Evolutionary conservation across 768 basidiomycete genomes (phyloP).

Genomic region (Myochromella boudieri): DNA sequence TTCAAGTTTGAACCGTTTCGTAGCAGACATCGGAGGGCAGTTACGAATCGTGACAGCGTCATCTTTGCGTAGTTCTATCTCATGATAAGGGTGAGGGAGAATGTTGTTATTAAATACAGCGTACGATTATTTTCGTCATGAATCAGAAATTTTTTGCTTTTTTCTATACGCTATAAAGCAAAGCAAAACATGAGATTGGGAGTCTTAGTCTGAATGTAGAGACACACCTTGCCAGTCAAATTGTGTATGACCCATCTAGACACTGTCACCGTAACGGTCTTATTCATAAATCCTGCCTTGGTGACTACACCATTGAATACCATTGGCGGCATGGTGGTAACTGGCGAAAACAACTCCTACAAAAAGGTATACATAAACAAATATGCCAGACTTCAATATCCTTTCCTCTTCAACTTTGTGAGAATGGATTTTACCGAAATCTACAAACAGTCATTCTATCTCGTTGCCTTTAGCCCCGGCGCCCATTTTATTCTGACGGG

Average conservation of each 20-base stretch:
- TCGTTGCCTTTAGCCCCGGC: constrained; percentile 83
- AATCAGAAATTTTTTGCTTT: constrained; percentile 75
- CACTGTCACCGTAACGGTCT: constrained; percentile 83
- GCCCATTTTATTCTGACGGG: constrained; percentile 85
- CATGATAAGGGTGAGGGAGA: constrained; percentile 4
- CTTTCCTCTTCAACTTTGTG: not conserved
- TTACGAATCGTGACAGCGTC: constrained; percentile 80
- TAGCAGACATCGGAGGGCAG: constrained; percentile 77
- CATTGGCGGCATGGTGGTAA: constrained; percentile 73
- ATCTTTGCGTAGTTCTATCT: constrained; percentile 58
- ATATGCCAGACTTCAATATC: not conserved
- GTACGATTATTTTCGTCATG: constrained; percentile 76
- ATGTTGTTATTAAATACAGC: constrained; percentile 23
- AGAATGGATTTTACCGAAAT: constrained; percentile 86
- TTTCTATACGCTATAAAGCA: constrained; percentile 70
- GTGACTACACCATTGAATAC: constrained; percentile 72
- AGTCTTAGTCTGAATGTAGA: not conserved
- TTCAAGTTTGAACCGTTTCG: constrained; percentile 75
- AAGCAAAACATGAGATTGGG: constrained; percentile 6
- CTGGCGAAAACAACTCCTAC: too few species aligned
- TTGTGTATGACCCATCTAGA: constrained; percentile 72
- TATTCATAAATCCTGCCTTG: constrained; percentile 80
- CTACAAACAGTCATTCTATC: constrained; percentile 69
- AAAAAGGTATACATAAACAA: too few species aligned
- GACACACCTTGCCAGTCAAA: constrained; percentile 71